Evolutionary conservation across 1,284 basidiomycete species (phyloP), one percentile per base, ranked within the genome.

Genomic region (Gymnopus androsaceus): DNA sequence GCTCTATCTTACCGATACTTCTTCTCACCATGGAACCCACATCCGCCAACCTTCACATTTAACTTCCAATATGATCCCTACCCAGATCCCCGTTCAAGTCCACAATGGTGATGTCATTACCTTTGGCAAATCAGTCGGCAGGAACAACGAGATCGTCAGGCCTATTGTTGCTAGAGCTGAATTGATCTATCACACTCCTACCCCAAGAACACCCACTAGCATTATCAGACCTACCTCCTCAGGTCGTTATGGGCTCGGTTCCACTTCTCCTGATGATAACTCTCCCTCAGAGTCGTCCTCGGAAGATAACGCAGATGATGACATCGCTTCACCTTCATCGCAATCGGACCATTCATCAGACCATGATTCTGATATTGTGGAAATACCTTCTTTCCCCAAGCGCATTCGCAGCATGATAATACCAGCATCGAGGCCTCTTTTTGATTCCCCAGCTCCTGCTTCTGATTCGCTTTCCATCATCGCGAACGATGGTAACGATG

Each of bases 91-190:
- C 12, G 75, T 72, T 28, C 65, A 72, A 17, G 78, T 90, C 34
- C 66, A 73, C 31, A 81, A 88, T 63, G 86, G 85, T 55, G 88
- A 90, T 66, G 66, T 79, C 36, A 63, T 90, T 58, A 90, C 86
- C 1, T 88, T 90, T 65, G 88, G 88, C 59, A 90, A 89, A 71
- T 71, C 76, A 5, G 88, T 90, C 1, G 84, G 82, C 27, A 78
- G 78, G 56, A 80, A 80, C 46, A 74, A 77, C 33, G 79, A 78
- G 51, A 68, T 77, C 28, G 87, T 89, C 30, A 72, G 74, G 2
- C 87, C 87, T 5, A 73, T 90, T 38, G 78, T 81, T 30, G 82
- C 74, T 47, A 76, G 79, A 17, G 75, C 88, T 46, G 77, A 85
- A 66, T 68, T 89, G 37, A 62, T 84, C 40, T 75, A 76, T 57